Evolutionary conservation across 805 yeast species (phyloP).

Genomic region (Pichia heedii): DNA sequence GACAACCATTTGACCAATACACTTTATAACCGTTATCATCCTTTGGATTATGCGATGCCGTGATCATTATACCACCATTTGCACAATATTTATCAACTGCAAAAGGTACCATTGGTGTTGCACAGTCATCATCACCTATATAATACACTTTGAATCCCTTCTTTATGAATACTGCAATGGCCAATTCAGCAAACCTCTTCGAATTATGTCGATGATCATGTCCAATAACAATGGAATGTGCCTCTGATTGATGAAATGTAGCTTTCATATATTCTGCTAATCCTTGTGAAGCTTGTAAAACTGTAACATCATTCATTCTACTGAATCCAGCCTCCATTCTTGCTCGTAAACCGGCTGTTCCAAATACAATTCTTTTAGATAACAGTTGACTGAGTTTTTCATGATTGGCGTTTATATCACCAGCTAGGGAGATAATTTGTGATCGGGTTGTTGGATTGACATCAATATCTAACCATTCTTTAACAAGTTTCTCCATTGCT

Average conservation of each 20-base stretch:
- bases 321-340: slow-evolving; percentile 86
- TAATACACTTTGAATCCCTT: slow-evolving; percentile 64
- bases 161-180: slow-evolving; percentile 64
- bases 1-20: slow-evolving; percentile 90
- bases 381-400: slow-evolving; percentile 44
- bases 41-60: slow-evolving; percentile 83
- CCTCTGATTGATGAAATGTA: slow-evolving; percentile 24
- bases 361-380: slow-evolving; percentile 62
- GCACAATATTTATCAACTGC: slow-evolving; percentile 57
- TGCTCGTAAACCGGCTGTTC: slow-evolving; percentile 89
- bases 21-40: slow-evolving; percentile 92
- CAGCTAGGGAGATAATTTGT: slow-evolving; percentile 43
- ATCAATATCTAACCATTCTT: slow-evolving; percentile 33
- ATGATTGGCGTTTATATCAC: slow-evolving; percentile 23
- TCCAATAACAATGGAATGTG: slow-evolving; percentile 57
- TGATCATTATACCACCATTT: slow-evolving; percentile 83
- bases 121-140: slow-evolving; percentile 37
- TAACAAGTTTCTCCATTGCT: slow-evolving; percentile 17
- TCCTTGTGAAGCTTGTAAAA: slow-evolving; percentile 86
- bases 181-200: slow-evolving; percentile 62
- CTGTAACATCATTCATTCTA: slow-evolving; percentile 82
- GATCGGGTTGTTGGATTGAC: slow-evolving; percentile 35
- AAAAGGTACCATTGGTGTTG: slow-evolving; percentile 92
- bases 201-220: slow-evolving; percentile 90
- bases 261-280: slow-evolving; percentile 41